Conservation (phyloP, 306 rosid genomes). For the Ormosia emarginata region DNA sequence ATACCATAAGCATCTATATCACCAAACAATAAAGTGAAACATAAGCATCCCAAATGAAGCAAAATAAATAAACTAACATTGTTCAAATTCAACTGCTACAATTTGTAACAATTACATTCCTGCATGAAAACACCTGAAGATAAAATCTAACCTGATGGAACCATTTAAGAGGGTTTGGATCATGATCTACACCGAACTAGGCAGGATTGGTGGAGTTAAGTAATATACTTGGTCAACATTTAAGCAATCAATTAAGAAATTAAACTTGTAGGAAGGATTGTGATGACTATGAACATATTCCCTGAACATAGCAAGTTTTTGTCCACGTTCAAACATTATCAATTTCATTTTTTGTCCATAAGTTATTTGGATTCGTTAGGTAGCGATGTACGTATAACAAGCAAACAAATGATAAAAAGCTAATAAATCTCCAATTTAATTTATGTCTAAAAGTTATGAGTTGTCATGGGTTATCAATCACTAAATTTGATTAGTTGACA, state of each 20-base stretch:
- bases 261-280: constrained; percentile 7
- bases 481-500: not conserved
- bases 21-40: not conserved
- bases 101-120: not conserved
- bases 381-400: constrained; percentile 23
- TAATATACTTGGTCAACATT: not conserved
- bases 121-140: constrained; percentile 9
- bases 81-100: constrained; percentile 5
- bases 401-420: constrained; percentile 22
- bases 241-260: constrained; percentile 20
- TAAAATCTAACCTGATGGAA: not conserved
- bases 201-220: not conserved
- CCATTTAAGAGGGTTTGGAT: not conserved
- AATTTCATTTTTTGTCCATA: constrained; percentile 10
- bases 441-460: not conserved
- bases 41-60: not conserved
- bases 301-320: constrained; percentile 18
- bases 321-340: constrained; percentile 25
- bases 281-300: constrained; percentile 8
- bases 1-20: not conserved
- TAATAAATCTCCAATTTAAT: constrained; percentile 1
- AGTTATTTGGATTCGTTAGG: constrained; percentile 34
- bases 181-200: constrained; percentile 9
- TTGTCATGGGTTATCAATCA: constrained; percentile 15
- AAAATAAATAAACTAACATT: not conserved